A percentile compares a stretch with the other conserved stretches of the same genome.
Evolutionary conservation across 2,329 filamentous ascomycete genomes (phyloP).

Genomic region (Colletotrichum agaves): DNA sequence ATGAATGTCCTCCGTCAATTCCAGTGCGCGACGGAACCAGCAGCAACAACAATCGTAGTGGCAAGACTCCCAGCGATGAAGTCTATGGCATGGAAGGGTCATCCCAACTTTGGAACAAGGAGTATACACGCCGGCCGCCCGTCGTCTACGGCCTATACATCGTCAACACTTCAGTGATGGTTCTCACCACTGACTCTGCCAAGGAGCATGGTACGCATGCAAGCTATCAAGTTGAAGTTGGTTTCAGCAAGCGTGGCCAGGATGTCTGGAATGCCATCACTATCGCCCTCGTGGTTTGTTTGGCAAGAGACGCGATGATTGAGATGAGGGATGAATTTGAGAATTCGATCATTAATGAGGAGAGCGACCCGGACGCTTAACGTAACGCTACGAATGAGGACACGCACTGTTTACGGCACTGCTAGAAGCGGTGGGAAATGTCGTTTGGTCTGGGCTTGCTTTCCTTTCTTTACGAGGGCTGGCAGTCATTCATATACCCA

Average conservation of each 20-base stretch:
- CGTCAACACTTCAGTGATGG: constrained; percentile 51
- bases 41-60: background rate
- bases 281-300: constrained; percentile 51
- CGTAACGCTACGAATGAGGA: constrained; percentile 1
- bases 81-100: background rate
- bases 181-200: constrained; percentile 53
- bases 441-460: background rate
- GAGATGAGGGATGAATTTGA: constrained; percentile 50
- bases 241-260: constrained; percentile 52
- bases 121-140: constrained; percentile 43
- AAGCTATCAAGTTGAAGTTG: constrained; percentile 55
- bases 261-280: constrained; percentile 59
- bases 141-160: constrained; percentile 58
- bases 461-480: background rate
- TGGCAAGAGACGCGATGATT: constrained; percentile 54
- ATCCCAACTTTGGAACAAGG: too few species aligned
- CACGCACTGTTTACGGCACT: background rate
- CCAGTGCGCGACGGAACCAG: background rate
- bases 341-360: constrained; percentile 41
- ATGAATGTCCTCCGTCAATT: background rate
- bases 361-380: constrained; percentile 54
- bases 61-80: background rate
- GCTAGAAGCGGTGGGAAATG: background rate
- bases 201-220: constrained; percentile 48
- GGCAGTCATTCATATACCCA: constrained; percentile 28